A percentile compares a stretch with the other conserved stretches of the same genome.
Evolutionary conservation across 306 rosid species (phyloP).

Genomic region (Rosa lucieae): DNA sequence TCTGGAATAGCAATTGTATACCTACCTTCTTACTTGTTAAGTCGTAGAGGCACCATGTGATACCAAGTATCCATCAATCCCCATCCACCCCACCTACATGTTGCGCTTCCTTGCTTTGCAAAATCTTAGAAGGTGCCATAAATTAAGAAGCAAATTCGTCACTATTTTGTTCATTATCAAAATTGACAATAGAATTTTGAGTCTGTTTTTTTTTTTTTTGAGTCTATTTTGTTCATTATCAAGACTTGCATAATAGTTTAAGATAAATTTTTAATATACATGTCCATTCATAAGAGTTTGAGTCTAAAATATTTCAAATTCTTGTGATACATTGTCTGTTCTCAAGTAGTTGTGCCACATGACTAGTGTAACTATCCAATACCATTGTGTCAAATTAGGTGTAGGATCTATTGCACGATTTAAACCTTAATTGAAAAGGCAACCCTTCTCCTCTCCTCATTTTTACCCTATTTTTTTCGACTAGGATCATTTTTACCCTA

Average conservation of each 20-base stretch:
- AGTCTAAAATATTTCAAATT: not conserved
- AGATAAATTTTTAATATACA: not conserved
- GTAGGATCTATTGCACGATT: not conserved
- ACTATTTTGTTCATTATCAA: not conserved
- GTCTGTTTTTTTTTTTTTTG: not conserved
- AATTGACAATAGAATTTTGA: not conserved
- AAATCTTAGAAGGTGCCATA: not conserved
- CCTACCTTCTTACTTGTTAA: conserved; percentile 38
- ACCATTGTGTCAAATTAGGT: not conserved
- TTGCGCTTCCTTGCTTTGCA: conserved; percentile 12
- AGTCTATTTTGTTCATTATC: too few relatives aligned
- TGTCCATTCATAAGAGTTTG: not conserved
- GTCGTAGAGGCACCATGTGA: conserved; percentile 24
- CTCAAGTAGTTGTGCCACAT: not conserved
- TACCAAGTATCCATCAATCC: conserved; percentile 59
- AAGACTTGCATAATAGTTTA: not conserved
- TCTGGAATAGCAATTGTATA: conserved; percentile 24
- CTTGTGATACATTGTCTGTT: not conserved
- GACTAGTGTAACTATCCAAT: not conserved
- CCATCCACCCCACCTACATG: conserved; percentile 65
- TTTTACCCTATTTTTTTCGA: not conserved
- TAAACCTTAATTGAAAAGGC: not conserved
- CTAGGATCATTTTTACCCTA: not conserved
- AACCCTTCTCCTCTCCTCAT: not conserved
- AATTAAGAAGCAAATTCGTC: not conserved